Evolutionary conservation across 495 filamentous ascomycete species (phyloP).

Genomic region (Penicillium ucsense): DNA sequence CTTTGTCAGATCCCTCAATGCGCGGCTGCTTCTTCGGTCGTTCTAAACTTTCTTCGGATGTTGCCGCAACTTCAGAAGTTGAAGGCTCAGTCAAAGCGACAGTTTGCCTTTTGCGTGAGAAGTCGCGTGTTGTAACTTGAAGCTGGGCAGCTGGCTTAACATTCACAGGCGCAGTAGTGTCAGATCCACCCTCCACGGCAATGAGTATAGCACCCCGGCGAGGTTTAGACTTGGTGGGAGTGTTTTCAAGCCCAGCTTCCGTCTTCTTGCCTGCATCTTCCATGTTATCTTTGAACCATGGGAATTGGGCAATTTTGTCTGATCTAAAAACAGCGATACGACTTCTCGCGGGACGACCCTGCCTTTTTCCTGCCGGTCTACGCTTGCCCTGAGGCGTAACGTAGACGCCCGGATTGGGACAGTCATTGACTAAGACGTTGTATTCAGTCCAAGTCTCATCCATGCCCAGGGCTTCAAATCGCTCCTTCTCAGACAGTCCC

Average conservation of each 20-base stretch:
- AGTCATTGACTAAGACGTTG: conserved; percentile 29
- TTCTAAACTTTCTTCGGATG: background rate
- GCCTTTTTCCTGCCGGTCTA: conserved; percentile 31
- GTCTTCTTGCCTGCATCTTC: background rate
- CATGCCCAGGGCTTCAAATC: conserved; percentile 30
- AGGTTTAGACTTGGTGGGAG: background rate
- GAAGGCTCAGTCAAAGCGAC: too few species aligned
- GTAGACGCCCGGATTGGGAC: conserved; percentile 39
- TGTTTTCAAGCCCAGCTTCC: background rate
- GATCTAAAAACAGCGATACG: conserved; percentile 45
- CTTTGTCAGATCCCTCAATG: background rate
- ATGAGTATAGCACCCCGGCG: background rate
- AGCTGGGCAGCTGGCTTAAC: background rate
- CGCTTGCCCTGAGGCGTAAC: conserved; percentile 39
- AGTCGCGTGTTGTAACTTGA: background rate
- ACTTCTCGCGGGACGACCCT: conserved; percentile 42
- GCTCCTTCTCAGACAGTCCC: conserved; percentile 28
- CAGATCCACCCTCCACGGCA: background rate
- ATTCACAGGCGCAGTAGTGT: background rate
- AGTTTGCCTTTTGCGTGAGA: too few species aligned
- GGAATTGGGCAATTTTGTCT: conserved; percentile 21
- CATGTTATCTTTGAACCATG: conserved; percentile 23
- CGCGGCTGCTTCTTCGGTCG: background rate
- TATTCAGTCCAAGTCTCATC: conserved; percentile 39
- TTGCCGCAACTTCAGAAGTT: too few species aligned